phyloP scores from a whole-genome alignment of 2,329 filamentous ascomycete genomes.

The Davidsoniella virescens region DNA sequence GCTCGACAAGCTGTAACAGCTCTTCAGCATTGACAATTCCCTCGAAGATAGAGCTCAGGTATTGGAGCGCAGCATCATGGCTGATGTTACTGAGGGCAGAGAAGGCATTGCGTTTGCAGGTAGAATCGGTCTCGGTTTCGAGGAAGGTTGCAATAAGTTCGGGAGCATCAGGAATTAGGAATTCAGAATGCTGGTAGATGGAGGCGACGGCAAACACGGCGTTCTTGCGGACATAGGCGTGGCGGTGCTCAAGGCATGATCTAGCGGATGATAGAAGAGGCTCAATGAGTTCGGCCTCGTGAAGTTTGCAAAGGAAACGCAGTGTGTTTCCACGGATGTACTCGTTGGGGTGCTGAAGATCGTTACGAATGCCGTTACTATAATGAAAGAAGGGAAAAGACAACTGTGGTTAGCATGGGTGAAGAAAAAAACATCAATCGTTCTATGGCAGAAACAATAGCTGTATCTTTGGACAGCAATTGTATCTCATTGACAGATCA shows the following conservation, averaged over 20 bases:
- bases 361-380: conserved; percentile 95
- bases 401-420: background rate
- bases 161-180: conserved; percentile 85
- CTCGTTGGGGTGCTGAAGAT: conserved; percentile 93
- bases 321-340: conserved; percentile 97
- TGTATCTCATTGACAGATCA: background rate
- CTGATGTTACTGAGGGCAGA: conserved; percentile 79
- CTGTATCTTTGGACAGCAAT: background rate
- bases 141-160: conserved; percentile 85
- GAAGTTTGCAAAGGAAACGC: conserved; percentile 89
- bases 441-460: background rate
- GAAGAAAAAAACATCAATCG: conserved; percentile 16
- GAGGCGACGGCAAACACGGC: conserved; percentile 89
- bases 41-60: conserved; percentile 79
- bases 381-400: conserved; percentile 1
- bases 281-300: conserved; percentile 90
- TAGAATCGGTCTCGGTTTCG: conserved; percentile 77
- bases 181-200: conserved; percentile 79
- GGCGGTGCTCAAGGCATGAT: conserved; percentile 84
- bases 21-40: conserved; percentile 90
- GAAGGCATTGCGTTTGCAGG: conserved; percentile 96
- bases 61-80: conserved; percentile 81
- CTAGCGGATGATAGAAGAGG: conserved; percentile 85
- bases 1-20: conserved; percentile 76
- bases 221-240: conserved; percentile 96